Percentiles rank a stretch among this genome's conserved stretches.
Conservation (phyloP, 73 alveolate genomes). For the Paraurostyla sp. region DNA sequence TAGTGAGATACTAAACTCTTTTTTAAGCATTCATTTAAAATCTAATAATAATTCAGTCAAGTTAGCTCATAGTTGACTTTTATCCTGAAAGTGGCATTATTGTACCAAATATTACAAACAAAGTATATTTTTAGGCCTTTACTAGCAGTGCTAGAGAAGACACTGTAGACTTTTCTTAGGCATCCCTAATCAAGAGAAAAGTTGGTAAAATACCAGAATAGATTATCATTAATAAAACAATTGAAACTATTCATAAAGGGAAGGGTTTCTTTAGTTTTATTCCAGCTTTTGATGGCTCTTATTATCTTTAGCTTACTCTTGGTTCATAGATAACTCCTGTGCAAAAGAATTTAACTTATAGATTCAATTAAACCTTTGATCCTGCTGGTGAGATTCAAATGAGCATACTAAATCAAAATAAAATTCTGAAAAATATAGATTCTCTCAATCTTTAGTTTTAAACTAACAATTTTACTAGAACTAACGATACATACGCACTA, state of each 20-base stretch:
- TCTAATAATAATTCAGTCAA: neutral
- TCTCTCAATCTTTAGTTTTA: neutral
- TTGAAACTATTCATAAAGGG: neutral
- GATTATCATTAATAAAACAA: neutral
- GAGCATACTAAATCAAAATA: neutral
- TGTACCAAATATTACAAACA: neutral
- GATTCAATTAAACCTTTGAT: neutral
- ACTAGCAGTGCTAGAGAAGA: neutral
- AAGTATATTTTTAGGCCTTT: neutral
- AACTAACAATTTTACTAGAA: neutral
- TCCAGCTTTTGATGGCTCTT: neutral
- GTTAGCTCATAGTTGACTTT: neutral
- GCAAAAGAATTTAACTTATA: neutral
- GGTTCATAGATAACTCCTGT: neutral
- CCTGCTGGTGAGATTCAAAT: neutral
- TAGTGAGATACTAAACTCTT: neutral
- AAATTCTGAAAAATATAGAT: neutral
- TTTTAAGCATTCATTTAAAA: neutral
- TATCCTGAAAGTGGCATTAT: conserved; percentile 2
- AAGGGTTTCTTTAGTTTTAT: neutral
- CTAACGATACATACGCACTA: neutral
- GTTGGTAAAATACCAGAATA: neutral
- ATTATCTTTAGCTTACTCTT: neutral
- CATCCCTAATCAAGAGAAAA: neutral
- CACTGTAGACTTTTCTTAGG: neutral